phyloP scores from a whole-genome alignment of 2,329 filamentous ascomycete genomes.

The Meredithiella fracta region DNA sequence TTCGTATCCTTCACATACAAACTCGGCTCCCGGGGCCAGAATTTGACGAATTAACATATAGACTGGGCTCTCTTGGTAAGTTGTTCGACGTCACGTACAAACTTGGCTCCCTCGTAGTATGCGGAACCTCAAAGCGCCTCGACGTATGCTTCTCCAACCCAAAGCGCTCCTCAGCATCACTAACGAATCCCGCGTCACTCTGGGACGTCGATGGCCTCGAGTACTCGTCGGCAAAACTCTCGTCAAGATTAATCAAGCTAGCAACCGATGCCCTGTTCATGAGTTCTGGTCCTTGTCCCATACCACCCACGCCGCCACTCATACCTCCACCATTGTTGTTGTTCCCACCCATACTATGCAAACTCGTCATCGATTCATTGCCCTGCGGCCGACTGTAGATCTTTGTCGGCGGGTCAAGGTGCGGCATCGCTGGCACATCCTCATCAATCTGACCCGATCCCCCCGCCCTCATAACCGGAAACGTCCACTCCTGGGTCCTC shows the following conservation, averaged over 20 bases:
- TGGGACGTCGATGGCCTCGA: constrained; percentile 13
- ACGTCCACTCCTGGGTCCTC: constrained; percentile 35
- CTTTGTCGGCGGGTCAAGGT: constrained; percentile 8
- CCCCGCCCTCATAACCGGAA: constrained; percentile 17
- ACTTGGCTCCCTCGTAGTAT: constrained; percentile 11
- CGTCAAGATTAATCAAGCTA: constrained; percentile 24
- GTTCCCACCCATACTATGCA: neutral
- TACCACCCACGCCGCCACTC: neutral
- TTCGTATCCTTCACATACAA: constrained; percentile 10
- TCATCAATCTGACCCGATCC: constrained; percentile 11
- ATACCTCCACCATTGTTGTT: neutral
- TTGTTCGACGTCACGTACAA: constrained; percentile 9
- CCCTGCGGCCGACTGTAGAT: constrained; percentile 10
- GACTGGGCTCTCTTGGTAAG: constrained; percentile 6
- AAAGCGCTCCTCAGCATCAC: constrained; percentile 15
- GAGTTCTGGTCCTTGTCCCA: neutral
- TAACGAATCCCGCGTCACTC: constrained; percentile 16
- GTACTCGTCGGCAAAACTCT: constrained; percentile 16
- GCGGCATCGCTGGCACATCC: constrained; percentile 2
- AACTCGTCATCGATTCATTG: constrained; percentile 1
- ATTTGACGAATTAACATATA: constrained; percentile 4
- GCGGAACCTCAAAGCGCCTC: constrained; percentile 7
- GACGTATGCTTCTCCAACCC: constrained; percentile 15
- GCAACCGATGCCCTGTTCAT: constrained; percentile 23
- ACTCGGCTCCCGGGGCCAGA: constrained; percentile 8